Base-by-base conservation (phyloP, 2,329 filamentous ascomycete species). In the Torrubiellomyces zombiae region DNA sequence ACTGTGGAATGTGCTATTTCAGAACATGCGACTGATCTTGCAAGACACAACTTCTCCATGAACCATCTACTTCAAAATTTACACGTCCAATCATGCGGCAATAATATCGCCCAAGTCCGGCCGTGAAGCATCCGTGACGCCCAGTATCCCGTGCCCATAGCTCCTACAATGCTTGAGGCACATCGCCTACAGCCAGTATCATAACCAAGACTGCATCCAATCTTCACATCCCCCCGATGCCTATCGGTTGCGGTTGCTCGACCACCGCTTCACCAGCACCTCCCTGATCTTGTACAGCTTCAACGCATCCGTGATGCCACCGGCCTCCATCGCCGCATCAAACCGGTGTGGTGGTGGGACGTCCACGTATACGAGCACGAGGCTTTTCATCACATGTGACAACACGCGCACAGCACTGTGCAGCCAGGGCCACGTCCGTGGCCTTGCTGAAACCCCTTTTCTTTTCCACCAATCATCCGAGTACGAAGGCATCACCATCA, bases 301-400 rank as follows among this genome's bases (percentile, higher is more conserved):
- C 39, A 94, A 48, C 14, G 77, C 48, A 7, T 54, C 55, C 2
- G 71, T 63, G 25, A 89, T 61, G 30, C 79, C 70, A n/a, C n/a
- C n/a, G 14, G 56, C 42, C 28, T 50, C 47, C 10, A 55, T 39
- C 10, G 57, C 56, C 18, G 50, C 47, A 3, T 55, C 47, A 15
- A 57, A 51, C 23, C 55, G 52, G 10, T 58, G 40, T 2, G 80
- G 77, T 4, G 75, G 63, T 3, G 89, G 89, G 5, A 98, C 63
- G 35, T 95, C 85, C 9, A 98, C 85, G 43, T 94, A 98, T 20
- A 79, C 75, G 16, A 98, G 48, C 18, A 95, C 73, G 36, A 98
- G 49, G 24, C 74, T 93, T 61, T 98, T 98, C 44, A 76, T 70
- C 5, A 92, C 89, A 39, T 92, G 81, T 2, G 75, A 75, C 38